Evolutionary conservation across 129 eudicot species (phyloP).

Genomic region (Lonicera japonica): DNA sequence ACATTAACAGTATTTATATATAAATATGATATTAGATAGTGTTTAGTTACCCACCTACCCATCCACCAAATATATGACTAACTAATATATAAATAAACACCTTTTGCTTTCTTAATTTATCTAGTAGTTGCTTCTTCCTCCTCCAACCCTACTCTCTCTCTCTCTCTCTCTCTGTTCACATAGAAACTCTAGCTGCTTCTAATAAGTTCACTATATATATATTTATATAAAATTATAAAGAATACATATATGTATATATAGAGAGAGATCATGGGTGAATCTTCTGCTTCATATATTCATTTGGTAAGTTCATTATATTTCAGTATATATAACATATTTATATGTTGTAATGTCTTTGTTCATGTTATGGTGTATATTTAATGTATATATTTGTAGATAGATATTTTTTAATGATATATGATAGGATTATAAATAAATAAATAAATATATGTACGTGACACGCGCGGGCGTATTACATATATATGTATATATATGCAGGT

Average conservation of each 20-base stretch:
- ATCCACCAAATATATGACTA: not conserved
- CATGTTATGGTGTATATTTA: not conserved
- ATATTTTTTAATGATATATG: too few relatives aligned
- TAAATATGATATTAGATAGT: too few relatives aligned
- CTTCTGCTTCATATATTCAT: slow-evolving; percentile 36
- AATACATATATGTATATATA: not conserved
- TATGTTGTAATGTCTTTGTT: not conserved
- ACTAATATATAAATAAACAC: too few relatives aligned
- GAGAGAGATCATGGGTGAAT: slow-evolving; percentile 17
- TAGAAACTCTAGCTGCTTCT: not conserved
- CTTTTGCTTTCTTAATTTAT: not conserved
- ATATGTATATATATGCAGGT: slow-evolving; percentile 18
- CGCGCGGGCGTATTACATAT: not conserved
- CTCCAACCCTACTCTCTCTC: not conserved
- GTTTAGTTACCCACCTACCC: not conserved
- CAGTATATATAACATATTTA: not conserved
- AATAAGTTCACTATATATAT: not conserved
- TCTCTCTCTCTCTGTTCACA: not conserved
- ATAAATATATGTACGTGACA: too few relatives aligned
- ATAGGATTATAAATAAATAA: too few relatives aligned
- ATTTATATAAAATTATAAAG: not conserved
- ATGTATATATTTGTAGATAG: too few relatives aligned
- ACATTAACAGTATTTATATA: too few relatives aligned
- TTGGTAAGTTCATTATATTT: slow-evolving; percentile 24
- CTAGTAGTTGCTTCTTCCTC: not conserved